A percentile compares a stretch with the other conserved stretches of the same genome.
phyloP scores from a whole-genome alignment of 345 rosid genomes.

The Eucalyptus regnans region DNA sequence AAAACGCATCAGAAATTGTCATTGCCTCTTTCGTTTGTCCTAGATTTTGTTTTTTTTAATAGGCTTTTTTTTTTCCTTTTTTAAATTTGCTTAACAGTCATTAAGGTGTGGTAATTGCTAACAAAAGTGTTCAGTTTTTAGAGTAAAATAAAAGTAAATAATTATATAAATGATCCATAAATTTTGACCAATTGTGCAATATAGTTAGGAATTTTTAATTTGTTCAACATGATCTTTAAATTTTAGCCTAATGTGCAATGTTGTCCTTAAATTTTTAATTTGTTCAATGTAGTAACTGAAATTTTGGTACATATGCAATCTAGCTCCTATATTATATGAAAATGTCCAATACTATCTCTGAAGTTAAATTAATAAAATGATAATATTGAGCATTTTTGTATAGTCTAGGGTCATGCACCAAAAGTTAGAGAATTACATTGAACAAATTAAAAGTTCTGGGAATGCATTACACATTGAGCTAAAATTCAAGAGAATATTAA shows the following conservation, averaged over 20 bases:
- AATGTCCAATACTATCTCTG: fast-evolving
- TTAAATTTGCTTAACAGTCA: neutral
- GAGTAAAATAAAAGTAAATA: neutral
- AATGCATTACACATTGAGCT: too few species aligned
- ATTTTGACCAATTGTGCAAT: neutral
- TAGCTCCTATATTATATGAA: too few species aligned
- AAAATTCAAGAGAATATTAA: too few species aligned
- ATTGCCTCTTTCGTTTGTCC: neutral
- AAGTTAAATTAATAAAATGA: too few species aligned
- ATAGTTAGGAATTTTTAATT: too few species aligned
- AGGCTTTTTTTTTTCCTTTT: neutral
- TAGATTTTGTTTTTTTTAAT: neutral
- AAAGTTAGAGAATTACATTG: too few species aligned
- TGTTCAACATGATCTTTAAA: fast-evolving
- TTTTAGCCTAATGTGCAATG: neutral
- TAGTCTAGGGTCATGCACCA: neutral
- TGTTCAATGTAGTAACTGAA: too few species aligned
- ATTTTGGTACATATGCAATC: neutral
- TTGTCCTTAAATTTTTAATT: too few species aligned
- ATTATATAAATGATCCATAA: neutral
- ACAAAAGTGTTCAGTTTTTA: neutral
- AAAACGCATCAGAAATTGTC: neutral
- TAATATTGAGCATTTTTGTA: too few species aligned
- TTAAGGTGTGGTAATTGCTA: neutral
- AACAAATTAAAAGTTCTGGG: too few species aligned